Percentiles rank a stretch among this genome's conserved stretches.
Evolutionary conservation across 1,139 yeast species (phyloP).

Genomic region (Wickerhamomyces sp.): DNA sequence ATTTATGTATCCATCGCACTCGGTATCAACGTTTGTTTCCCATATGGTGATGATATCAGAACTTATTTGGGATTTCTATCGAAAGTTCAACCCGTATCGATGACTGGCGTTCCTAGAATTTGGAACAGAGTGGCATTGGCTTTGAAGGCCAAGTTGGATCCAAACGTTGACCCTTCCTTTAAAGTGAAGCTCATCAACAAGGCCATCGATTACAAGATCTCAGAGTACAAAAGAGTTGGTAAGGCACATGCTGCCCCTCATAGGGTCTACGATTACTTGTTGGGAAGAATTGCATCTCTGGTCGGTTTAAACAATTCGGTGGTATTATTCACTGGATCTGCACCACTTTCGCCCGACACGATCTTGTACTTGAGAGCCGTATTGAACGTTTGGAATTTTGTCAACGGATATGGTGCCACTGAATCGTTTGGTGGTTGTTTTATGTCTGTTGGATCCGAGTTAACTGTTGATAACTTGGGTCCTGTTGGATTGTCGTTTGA

Average conservation of each 20-base stretch:
- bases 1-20: slow-evolving; percentile 20
- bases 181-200: slow-evolving; percentile 20
- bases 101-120: slow-evolving; percentile 48
- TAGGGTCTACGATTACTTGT: not conserved
- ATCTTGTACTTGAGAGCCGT: slow-evolving; percentile 41
- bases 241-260: not conserved
- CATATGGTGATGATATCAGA: slow-evolving; percentile 38
- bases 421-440: slow-evolving; percentile 49
- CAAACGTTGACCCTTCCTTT: slow-evolving; percentile 18
- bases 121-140: slow-evolving; percentile 47
- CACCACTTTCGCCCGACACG: slow-evolving; percentile 45
- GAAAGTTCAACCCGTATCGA: slow-evolving; percentile 36
- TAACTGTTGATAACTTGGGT: slow-evolving; percentile 53
- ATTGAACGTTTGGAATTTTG: slow-evolving; percentile 37
- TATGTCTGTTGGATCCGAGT: slow-evolving; percentile 32
- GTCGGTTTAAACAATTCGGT: slow-evolving; percentile 8
- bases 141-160: slow-evolving; percentile 31
- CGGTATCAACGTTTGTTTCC: slow-evolving; percentile 41
- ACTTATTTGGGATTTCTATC: slow-evolving; percentile 42
- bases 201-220: slow-evolving; percentile 22
- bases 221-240: slow-evolving; percentile 6
- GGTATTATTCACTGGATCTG: slow-evolving; percentile 42
- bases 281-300: not conserved
- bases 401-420: slow-evolving; percentile 51
- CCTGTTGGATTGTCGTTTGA: slow-evolving; percentile 41